These are phyloP conservation scores for Hymenoscyphus occultus DNA, from an alignment of 2,329 filamentous ascomycete genomes.

Conservation along the genomic window DNA sequence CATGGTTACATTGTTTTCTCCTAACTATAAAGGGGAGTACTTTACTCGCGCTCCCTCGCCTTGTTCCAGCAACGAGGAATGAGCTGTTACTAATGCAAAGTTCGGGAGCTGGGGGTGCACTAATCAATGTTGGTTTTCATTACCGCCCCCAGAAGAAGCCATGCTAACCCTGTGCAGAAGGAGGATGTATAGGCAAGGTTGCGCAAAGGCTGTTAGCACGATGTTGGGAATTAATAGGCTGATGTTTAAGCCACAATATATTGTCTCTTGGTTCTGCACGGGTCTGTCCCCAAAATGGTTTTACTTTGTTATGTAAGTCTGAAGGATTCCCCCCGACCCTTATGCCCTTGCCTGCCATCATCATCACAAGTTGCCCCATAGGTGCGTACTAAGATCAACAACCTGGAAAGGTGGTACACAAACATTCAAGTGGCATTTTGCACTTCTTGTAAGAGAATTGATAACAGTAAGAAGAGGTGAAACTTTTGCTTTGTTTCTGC, in stretches of 20 bases:
- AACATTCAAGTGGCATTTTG: background rate
- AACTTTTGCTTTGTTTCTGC: background rate
- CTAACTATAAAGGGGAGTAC: background rate
- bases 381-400: background rate
- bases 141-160: constrained; percentile 1
- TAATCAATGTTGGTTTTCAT: background rate
- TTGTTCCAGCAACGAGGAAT: background rate
- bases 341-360: background rate
- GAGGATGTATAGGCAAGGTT: background rate
- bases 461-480: background rate
- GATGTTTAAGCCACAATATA: background rate
- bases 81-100: background rate
- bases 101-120: background rate
- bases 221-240: no score
- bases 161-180: background rate
- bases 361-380: background rate
- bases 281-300: background rate
- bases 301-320: background rate
- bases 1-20: background rate
- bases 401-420: background rate
- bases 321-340: no score
- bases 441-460: background rate
- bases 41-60: background rate
- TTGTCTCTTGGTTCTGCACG: background rate
- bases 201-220: background rate